These are phyloP conservation scores for Colletotrichum cereale DNA, from an alignment of 2,329 filamentous ascomycete genomes.

Conservation along the genomic window DNA sequence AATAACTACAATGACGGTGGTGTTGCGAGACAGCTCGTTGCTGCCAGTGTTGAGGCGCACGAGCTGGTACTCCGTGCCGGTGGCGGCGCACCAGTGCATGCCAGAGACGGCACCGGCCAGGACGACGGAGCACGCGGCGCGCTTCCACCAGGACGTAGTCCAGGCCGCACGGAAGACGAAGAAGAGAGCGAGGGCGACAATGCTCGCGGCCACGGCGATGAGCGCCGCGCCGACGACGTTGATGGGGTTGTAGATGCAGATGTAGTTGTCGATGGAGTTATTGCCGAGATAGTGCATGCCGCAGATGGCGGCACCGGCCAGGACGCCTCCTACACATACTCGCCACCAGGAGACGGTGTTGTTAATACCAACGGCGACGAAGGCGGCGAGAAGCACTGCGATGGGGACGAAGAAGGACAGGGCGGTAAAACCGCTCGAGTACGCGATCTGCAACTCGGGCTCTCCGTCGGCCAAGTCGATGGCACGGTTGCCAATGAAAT, in stretches of 20 bases:
- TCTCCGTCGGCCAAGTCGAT: slow-evolving; percentile 77
- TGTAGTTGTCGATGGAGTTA: slow-evolving; percentile 83
- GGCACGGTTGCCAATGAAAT: slow-evolving; percentile 86
- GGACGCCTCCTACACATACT: slow-evolving; percentile 71
- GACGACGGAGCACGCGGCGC: slow-evolving; percentile 73
- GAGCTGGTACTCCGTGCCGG: slow-evolving; percentile 77
- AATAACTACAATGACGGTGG: slow-evolving; percentile 80
- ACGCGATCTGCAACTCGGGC: slow-evolving; percentile 76
- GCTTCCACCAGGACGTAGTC: slow-evolving; percentile 84
- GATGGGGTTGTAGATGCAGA: slow-evolving; percentile 68
- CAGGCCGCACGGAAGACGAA: slow-evolving; percentile 82
- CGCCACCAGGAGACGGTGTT: slow-evolving; percentile 69
- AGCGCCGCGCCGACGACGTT: slow-evolving; percentile 77
- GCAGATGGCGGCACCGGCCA: slow-evolving; percentile 81
- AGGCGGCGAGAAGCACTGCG: slow-evolving; percentile 78
- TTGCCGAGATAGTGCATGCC: slow-evolving; percentile 94
- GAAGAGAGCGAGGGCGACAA: slow-evolving; percentile 78
- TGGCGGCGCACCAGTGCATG: slow-evolving; percentile 88
- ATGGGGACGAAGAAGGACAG: slow-evolving; percentile 86
- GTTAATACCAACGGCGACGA: slow-evolving; percentile 75
- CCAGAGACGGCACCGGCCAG: slow-evolving; percentile 82
- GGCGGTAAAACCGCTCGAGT: slow-evolving; percentile 78
- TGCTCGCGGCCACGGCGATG: slow-evolving; percentile 80
- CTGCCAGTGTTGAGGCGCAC: slow-evolving; percentile 56
- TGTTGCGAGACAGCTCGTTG: slow-evolving; percentile 66